Evolutionary conservation across 2,329 filamentous ascomycete species (phyloP).

Genomic region (Rhinocladiella similis): DNA sequence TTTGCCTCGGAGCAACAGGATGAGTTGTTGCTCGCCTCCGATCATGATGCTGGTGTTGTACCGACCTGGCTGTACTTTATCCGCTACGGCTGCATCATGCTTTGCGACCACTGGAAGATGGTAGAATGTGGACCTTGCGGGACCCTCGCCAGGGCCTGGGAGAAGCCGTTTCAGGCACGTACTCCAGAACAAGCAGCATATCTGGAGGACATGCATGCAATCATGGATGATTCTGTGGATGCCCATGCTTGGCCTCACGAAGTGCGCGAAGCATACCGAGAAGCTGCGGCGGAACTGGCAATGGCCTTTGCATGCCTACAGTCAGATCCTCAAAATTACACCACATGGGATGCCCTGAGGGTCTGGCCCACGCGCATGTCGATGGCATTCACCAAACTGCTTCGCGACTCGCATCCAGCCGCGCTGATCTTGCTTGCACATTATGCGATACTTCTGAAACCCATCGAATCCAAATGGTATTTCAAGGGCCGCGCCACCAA

Average conservation of each 20-base stretch:
- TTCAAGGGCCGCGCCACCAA: slow-evolving; percentile 34
- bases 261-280: not conserved
- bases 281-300: slow-evolving; percentile 6
- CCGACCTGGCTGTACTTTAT: slow-evolving; percentile 30
- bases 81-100: slow-evolving; percentile 29
- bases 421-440: slow-evolving; percentile 41
- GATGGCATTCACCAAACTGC: slow-evolving; percentile 33
- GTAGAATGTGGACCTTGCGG: slow-evolving; percentile 20
- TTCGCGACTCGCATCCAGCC: slow-evolving; percentile 35
- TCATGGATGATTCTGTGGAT: not conserved
- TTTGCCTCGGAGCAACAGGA: slow-evolving; percentile 24
- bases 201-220: not conserved
- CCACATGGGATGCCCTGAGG: slow-evolving; percentile 30
- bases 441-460: slow-evolving; percentile 38
- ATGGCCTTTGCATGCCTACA: slow-evolving; percentile 5
- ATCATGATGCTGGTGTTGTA: not conserved
- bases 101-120: slow-evolving; percentile 26
- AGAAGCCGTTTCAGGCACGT: slow-evolving; percentile 31
- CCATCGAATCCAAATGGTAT: slow-evolving; percentile 40
- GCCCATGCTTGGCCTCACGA: not conserved
- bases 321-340: slow-evolving; percentile 24
- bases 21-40: slow-evolving; percentile 27
- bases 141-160: slow-evolving; percentile 32
- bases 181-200: not conserved
- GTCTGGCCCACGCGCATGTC: slow-evolving; percentile 41